Base-by-base conservation (phyloP, 192 early-diverging fungal species). In the Powellomyces hirtus region DNA sequence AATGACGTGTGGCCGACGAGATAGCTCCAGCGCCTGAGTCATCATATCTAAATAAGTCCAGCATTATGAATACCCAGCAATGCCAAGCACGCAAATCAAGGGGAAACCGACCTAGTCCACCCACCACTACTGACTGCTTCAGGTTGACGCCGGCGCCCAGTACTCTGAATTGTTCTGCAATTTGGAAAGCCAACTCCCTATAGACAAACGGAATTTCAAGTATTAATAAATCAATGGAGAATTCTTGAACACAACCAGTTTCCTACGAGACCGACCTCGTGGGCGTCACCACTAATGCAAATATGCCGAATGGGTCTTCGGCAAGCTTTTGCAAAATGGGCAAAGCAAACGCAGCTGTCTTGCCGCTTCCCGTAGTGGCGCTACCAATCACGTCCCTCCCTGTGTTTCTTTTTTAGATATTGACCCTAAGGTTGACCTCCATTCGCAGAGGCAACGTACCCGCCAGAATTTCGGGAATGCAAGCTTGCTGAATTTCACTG, bases 281-380 rank as follows among this genome's bases (percentile, higher is more conserved):
- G 0, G 96, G 96, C 24, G 96, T 98, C 68, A 98, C 75, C 0
- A 99, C 89, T n/a, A 99, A 75, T 0, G 94, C 95, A 83, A 94
- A 99, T 1, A 96, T 86, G 24, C 98, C 98, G 69, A 89, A 99
- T 8, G 95, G 94, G 56, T 99, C 96, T 66, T 96, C 93, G 0
- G 93, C 90, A 1, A 99, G 85, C 66, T 89, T 90, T 66, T 98
- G 95, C 46, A 99, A 79, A 18, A 99, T 97, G 0, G 98, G 98
- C 10, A 98, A 72, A 4, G 98, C 98, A 85, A 99, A 99, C 0
- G 96, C 94, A 10, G 94, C 94, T 0, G 98, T 99, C 75, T 99
- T 99, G 58, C 98, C 98, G 1, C 87, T 90, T 51, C 98, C 98
- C 6, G 98, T 99, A 56, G 92, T 94, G 31, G 98, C 96, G 16